Conservation (phyloP, 768 basidiomycete species). For the Pleurotus tuber-regium region DNA sequence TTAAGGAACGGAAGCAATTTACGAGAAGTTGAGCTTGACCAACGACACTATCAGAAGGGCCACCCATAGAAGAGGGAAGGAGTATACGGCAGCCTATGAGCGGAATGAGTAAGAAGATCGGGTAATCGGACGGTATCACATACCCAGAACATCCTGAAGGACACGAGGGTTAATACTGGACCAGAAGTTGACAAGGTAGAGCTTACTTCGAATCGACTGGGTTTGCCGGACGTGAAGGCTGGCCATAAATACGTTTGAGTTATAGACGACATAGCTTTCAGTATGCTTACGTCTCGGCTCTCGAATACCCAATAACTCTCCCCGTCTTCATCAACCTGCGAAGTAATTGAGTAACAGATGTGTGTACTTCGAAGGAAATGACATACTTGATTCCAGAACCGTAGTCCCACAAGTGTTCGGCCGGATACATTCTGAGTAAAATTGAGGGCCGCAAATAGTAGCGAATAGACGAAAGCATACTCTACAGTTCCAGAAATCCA, state of each 20-base stretch:
- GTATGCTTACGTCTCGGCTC: slow-evolving; percentile 78
- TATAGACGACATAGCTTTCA: no score
- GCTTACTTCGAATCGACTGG: slow-evolving; percentile 81
- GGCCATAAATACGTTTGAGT: slow-evolving; percentile 9
- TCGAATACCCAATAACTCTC: slow-evolving; percentile 98
- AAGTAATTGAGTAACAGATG: slow-evolving; percentile 8
- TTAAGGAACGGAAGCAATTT: slow-evolving; percentile 28
- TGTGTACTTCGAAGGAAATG: background rate
- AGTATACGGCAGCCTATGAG: slow-evolving; percentile 77
- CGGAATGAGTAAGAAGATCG: background rate
- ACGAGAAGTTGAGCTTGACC: slow-evolving; percentile 87
- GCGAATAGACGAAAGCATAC: slow-evolving; percentile 37
- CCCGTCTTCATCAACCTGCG: slow-evolving; percentile 91
- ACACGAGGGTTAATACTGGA: slow-evolving; percentile 10
- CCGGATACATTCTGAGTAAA: slow-evolving; percentile 82
- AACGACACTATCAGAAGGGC: slow-evolving; percentile 86
- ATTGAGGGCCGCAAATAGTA: slow-evolving; percentile 1
- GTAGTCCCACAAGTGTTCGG: slow-evolving; percentile 86
- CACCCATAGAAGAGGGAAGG: slow-evolving; percentile 87
- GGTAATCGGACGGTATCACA: slow-evolving; percentile 18
- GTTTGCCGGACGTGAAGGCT: slow-evolving; percentile 90
- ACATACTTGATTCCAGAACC: slow-evolving; percentile 94
- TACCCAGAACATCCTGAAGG: slow-evolving; percentile 89
- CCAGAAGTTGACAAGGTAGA: slow-evolving; percentile 8
- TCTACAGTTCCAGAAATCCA: slow-evolving; percentile 99